A percentile compares a stretch with the other conserved stretches of the same genome.
These are phyloP conservation scores for Pestalotiopsis sp. DNA, from an alignment of 2,329 filamentous ascomycete species.

Conservation along the genomic window DNA sequence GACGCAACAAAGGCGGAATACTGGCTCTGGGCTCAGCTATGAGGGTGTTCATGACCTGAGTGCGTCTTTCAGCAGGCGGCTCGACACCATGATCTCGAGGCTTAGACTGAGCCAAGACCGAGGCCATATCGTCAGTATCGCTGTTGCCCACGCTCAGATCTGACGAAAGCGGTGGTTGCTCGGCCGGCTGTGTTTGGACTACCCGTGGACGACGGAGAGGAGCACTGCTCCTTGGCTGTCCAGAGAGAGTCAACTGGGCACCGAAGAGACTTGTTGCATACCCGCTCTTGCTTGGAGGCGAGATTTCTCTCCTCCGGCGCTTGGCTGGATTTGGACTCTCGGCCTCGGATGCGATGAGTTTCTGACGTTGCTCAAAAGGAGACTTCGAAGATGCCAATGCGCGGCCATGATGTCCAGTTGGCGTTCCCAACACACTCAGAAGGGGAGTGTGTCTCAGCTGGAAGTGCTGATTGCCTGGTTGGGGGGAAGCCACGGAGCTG, in stretches of 20 bases:
- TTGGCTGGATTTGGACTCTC: conserved; percentile 38
- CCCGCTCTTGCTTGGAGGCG: conserved; percentile 46
- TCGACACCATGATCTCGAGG: background rate
- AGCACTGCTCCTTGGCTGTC: conserved; percentile 36
- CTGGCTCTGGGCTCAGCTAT: conserved; percentile 1
- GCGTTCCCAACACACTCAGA: conserved; percentile 67
- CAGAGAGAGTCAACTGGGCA: conserved; percentile 47
- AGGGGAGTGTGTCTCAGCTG: conserved; percentile 46
- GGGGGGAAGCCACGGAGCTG: conserved; percentile 9
- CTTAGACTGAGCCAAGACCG: background rate
- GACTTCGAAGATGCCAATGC: conserved; percentile 60
- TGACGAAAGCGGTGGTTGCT: conserved; percentile 17
- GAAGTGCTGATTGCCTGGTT: conserved; percentile 29
- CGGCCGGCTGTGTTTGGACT: conserved; percentile 10
- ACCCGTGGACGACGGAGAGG: conserved; percentile 23
- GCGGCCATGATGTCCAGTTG: conserved; percentile 65
- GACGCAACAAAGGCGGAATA: conserved; percentile 1
- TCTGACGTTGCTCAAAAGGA: conserved; percentile 65
- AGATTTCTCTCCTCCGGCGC: conserved; percentile 40
- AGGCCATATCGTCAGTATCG: conserved; percentile 10
- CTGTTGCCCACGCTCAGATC: conserved; percentile 18
- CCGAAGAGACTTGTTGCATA: conserved; percentile 57
- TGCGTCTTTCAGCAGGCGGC: background rate
- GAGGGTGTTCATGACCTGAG: background rate
- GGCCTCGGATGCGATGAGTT: conserved; percentile 10